Conservation (phyloP, 495 filamentous ascomycete species). For the Aspergillus carlsbadensis region DNA sequence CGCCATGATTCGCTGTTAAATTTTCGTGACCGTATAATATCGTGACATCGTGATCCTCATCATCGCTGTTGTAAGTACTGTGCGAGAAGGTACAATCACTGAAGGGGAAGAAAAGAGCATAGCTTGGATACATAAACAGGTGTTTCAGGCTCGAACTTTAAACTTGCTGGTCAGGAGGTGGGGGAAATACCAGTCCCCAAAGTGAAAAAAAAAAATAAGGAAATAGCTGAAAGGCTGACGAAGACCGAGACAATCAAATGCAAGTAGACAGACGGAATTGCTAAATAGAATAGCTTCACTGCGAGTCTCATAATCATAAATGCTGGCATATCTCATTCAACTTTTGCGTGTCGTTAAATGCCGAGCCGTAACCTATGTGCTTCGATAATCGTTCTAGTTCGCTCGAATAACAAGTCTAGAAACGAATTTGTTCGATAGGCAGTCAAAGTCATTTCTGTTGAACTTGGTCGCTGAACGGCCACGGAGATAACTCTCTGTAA, state of each 20-base stretch:
- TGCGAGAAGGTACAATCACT: constrained; percentile 46
- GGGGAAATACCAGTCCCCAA: constrained; percentile 19
- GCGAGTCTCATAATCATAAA: constrained; percentile 29
- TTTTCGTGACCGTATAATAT: constrained; percentile 45
- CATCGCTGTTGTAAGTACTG: constrained; percentile 43
- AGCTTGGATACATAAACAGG: constrained; percentile 28
- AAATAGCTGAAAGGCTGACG: constrained; percentile 11
- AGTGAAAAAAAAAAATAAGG: constrained; percentile 17
- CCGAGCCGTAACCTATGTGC: constrained; percentile 21
- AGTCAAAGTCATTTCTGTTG: constrained; percentile 87
- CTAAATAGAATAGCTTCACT: constrained; percentile 23
- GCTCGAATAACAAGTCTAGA: constrained; percentile 92
- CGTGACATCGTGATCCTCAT: constrained; percentile 51
- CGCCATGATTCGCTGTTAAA: constrained; percentile 22
- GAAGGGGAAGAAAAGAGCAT: constrained; percentile 27
- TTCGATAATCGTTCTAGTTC: constrained; percentile 55
- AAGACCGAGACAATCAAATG: constrained; percentile 20
- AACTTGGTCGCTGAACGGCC: constrained; percentile 65
- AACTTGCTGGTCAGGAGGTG: constrained; percentile 17
- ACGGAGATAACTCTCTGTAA: constrained; percentile 58
- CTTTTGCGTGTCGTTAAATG: constrained; percentile 23
- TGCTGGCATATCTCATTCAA: constrained; percentile 27
- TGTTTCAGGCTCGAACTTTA: constrained; percentile 23
- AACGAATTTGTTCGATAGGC: constrained; percentile 89
- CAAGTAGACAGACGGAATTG: constrained; percentile 21